Base-by-base conservation (phyloP, 108 stramenopile species). In the Asterionellopsis glacialis region DNA sequence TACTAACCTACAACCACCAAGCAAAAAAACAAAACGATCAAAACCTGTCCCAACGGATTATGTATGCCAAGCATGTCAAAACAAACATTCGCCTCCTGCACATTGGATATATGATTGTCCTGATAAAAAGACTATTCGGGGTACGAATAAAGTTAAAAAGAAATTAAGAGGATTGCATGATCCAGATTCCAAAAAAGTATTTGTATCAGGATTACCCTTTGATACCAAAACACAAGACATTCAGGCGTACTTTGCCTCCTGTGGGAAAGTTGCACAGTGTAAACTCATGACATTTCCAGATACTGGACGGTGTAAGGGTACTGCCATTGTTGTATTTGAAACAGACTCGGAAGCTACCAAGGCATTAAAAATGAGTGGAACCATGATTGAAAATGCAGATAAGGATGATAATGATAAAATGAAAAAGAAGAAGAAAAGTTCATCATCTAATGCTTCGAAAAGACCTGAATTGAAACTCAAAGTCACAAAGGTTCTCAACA, bases 21-120 rank as follows among this genome's bases (percentile, higher is more conserved):
- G 59, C 6, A 63, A 57, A 58, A 81, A 87, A 64, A 90, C 84
- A 62, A 62, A 70, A 59, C 86, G 88, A 40, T 64, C 65, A 55
- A 93, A 93, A 61, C 76, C 74, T 41, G 87, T 94, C 21, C 93
- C 93, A 7, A 21, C 62, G 1, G 93, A 91, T 67, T 94, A 94
- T 64, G 67, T 77, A 41, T 94, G 93, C 61, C 64, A 67, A 55
- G 93, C 93, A 12, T 94, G 93, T 58, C 71, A 89, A 59, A 94
- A 94, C 63, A 72, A 78, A 41, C 71, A 73, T 47, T 2, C 33
- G 5, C 9, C 42, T 43, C 79, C 71, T n/a, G 59, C 73, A 16
- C 93, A 94, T 66, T 94, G 93, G 93, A 94, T 94, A 40, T 91
- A 94, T 56, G 93, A 94, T 57, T 94, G 93, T 65, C 89, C 93